These are phyloP conservation scores for Amborella trichopoda DNA, from an alignment of 164 flowering plant genomes.

Conservation along the genomic window DNA sequence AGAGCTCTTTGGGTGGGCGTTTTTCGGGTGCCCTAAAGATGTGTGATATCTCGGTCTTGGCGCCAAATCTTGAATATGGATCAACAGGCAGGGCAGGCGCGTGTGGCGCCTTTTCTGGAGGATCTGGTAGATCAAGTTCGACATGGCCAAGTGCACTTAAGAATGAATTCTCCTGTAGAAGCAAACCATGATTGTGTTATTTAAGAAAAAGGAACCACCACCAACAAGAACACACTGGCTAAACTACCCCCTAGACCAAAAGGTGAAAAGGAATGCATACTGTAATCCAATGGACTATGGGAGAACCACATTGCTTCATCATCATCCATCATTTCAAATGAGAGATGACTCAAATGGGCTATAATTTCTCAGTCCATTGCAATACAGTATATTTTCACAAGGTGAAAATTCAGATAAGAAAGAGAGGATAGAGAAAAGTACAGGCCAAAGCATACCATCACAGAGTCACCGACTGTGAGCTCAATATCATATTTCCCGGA, in stretches of 20 bases:
- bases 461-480: constrained; percentile 87
- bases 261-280: no score
- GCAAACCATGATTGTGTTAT: no score
- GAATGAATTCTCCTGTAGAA: constrained; percentile 94
- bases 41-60: constrained; percentile 80
- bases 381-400: no score
- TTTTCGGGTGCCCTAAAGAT: constrained; percentile 85
- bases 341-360: no score
- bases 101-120: constrained; percentile 83
- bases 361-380: no score
- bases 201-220: no score
- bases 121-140: constrained; percentile 88
- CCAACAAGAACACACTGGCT: constrained; percentile 1
- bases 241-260: not conserved
- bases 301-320: no score
- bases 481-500: constrained; percentile 85
- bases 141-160: constrained; percentile 50
- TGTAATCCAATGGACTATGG: no score
- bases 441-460: constrained; percentile 45
- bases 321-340: no score
- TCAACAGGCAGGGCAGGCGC: constrained; percentile 71
- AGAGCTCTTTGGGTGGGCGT: constrained; percentile 71
- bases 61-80: constrained; percentile 58
- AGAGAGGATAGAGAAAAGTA: not conserved
- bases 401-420: no score